These are phyloP conservation scores for Paraphaeosphaeria minitans DNA, from an alignment of 2,329 filamentous ascomycete species.

Conservation along the genomic window DNA sequence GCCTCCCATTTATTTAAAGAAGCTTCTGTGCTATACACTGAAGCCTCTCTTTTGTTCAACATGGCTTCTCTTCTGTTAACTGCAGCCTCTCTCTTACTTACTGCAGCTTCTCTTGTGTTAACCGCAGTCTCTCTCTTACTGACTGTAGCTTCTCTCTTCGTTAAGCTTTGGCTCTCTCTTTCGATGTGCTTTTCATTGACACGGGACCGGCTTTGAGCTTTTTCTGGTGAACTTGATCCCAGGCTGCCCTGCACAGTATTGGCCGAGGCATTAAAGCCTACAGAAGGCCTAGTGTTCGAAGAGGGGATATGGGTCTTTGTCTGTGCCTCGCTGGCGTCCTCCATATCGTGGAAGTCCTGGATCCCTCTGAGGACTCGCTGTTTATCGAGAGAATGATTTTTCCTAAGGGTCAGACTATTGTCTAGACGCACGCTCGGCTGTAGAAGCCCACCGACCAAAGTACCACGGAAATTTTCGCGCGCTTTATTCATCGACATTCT, in stretches of 20 bases:
- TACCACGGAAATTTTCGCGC: slow-evolving; percentile 24
- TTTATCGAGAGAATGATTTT: neutral
- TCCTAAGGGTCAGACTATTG: slow-evolving; percentile 18
- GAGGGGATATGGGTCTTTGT: neutral
- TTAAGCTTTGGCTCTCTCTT: neutral
- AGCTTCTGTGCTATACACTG: neutral
- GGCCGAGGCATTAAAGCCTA: too few relatives aligned
- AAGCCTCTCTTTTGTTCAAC: neutral
- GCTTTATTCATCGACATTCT: slow-evolving; percentile 9
- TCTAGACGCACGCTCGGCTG: slow-evolving; percentile 29
- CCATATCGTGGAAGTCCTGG: neutral
- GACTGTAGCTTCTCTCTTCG: neutral
- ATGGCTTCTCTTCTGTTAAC: neutral
- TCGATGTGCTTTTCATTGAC: neutral
- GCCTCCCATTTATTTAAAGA: neutral
- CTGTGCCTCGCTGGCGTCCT: neutral
- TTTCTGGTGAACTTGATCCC: neutral
- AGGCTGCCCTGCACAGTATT: too few relatives aligned
- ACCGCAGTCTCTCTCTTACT: neutral
- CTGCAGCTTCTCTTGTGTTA: neutral
- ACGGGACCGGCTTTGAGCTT: neutral
- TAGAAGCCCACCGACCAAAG: slow-evolving; percentile 24
- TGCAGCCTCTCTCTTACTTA: neutral
- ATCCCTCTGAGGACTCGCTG: neutral
- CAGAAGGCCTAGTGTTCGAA: too few relatives aligned